A percentile compares a stretch with the other conserved stretches of the same genome.
Evolutionary conservation across 345 rosid genomes (phyloP).

Genomic region (Populus simonii): DNA sequence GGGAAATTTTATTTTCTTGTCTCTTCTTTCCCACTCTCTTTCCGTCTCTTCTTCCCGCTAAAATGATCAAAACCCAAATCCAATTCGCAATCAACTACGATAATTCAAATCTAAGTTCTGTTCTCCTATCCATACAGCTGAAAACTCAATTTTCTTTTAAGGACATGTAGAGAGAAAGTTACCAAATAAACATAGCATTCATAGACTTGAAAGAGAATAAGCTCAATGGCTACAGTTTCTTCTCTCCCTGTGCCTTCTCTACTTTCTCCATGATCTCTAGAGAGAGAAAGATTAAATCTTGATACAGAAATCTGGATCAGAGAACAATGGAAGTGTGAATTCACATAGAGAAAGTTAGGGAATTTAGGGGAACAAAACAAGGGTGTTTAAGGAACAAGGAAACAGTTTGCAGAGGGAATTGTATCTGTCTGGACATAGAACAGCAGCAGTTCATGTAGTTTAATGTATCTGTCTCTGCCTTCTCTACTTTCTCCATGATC

Average conservation of each 20-base stretch:
- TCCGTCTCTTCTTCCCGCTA: too few species aligned
- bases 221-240: constrained; percentile 62
- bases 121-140: background rate
- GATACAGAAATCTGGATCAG: background rate
- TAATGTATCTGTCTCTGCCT: too few species aligned
- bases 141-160: too few species aligned
- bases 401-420: background rate
- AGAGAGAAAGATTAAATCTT: background rate
- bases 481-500: too few species aligned
- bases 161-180: constrained; percentile 4
- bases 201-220: constrained; percentile 41
- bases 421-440: background rate
- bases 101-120: background rate
- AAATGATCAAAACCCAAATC: too few species aligned
- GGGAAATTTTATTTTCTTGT: too few species aligned
- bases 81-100: background rate
- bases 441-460: too few species aligned
- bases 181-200: constrained; percentile 95
- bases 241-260: constrained; percentile 36
- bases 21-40: too few species aligned
- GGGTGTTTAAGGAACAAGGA: background rate
- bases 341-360: background rate
- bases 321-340: background rate
- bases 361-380: background rate
- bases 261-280: constrained; percentile 24